Conservation (phyloP, 2,329 filamentous ascomycete species). For the Aotearoamyces nothofagi region DNA sequence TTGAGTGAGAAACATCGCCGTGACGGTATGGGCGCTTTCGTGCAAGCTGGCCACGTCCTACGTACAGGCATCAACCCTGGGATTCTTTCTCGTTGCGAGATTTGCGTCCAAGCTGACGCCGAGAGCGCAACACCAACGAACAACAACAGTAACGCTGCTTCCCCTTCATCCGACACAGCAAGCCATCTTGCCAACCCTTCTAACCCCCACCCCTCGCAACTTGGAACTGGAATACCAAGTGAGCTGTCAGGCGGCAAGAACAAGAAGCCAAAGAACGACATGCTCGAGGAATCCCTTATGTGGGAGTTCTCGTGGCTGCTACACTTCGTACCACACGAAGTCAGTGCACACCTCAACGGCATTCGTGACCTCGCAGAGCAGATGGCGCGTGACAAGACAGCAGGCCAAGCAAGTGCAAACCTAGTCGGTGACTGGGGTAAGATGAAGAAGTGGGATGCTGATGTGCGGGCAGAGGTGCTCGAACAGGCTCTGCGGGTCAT, state of each 20-base stretch:
- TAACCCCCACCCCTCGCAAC: background rate
- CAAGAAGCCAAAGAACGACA: background rate
- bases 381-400: background rate
- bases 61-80: background rate
- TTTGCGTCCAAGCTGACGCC: background rate
- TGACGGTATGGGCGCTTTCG: background rate
- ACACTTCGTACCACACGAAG: background rate
- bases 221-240: background rate
- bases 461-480: background rate
- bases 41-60: background rate
- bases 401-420: too few species aligned
- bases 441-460: background rate
- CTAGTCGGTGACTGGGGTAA: background rate
- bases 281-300: background rate
- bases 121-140: background rate
- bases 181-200: background rate
- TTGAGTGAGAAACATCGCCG: slow-evolving; percentile 1
- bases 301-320: background rate
- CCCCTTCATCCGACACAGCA: background rate
- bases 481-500: background rate
- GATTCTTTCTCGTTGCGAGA: background rate
- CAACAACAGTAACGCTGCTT: too few species aligned
- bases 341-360: background rate
- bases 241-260: too few species aligned
- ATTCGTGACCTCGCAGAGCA: background rate